These are phyloP conservation scores for Cryptococcus amylolentus DNA, from an alignment of 1,284 basidiomycete genomes.

Conservation along the genomic window DNA sequence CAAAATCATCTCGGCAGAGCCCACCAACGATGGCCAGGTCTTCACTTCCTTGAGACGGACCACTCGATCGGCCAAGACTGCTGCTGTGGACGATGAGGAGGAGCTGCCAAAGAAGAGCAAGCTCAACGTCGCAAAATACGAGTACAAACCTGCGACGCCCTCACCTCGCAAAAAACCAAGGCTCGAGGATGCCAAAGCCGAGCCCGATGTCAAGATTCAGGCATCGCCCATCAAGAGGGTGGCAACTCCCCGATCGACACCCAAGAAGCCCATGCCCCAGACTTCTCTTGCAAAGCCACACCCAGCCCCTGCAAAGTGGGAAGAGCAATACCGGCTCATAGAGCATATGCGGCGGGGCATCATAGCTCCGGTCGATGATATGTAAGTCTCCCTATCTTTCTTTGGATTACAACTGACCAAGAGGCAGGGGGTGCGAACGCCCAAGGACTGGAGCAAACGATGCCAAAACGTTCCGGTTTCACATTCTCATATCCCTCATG, in stretches of 20 bases:
- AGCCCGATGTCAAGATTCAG: background rate
- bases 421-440: constrained; percentile 35
- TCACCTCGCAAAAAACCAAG: constrained; percentile 11
- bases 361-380: constrained; percentile 82
- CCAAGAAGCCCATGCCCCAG: constrained; percentile 50
- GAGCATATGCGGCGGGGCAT: constrained; percentile 69
- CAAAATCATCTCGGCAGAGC: background rate
- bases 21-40: background rate
- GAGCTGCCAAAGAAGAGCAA: background rate
- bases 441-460: constrained; percentile 53
- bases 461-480: constrained; percentile 72
- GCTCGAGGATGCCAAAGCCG: background rate
- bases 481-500: constrained; percentile 89
- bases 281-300: constrained; percentile 64
- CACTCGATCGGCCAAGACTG: constrained; percentile 14
- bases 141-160: constrained; percentile 17
- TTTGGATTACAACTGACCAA: background rate
- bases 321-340: constrained; percentile 69
- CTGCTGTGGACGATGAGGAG: background rate
- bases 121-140: constrained; percentile 20
- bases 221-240: background rate
- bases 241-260: constrained; percentile 19
- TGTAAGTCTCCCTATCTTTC: constrained; percentile 59
- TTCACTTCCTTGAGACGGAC: constrained; percentile 22
- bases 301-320: constrained; percentile 69